A percentile compares a stretch with the other conserved stretches of the same genome.
These are phyloP conservation scores for Glycyrrhiza uralensis DNA, from an alignment of 306 rosid species.

Conservation along the genomic window DNA sequence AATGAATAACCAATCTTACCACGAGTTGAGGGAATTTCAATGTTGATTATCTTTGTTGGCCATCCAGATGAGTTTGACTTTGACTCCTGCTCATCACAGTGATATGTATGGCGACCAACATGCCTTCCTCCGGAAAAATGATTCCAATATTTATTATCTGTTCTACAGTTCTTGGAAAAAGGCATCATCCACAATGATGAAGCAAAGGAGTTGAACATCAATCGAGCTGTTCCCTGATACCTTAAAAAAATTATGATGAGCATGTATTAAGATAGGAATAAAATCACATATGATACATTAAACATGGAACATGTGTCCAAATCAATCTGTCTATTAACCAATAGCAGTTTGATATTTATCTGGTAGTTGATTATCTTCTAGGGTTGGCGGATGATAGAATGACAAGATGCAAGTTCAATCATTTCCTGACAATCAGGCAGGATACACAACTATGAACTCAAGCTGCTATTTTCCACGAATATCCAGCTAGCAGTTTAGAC, in stretches of 20 bases:
- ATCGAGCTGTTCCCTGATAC: slow-evolving; percentile 95
- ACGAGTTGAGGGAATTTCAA: slow-evolving; percentile 75
- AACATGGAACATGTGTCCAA: slow-evolving; percentile 14
- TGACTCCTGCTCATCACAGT: slow-evolving; percentile 71
- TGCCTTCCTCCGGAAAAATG: slow-evolving; percentile 56
- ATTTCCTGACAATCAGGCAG: slow-evolving; percentile 11
- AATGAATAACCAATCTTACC: slow-evolving; percentile 46
- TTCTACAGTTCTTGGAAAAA: slow-evolving; percentile 83
- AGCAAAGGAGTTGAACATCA: slow-evolving; percentile 88
- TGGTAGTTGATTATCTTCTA: not conserved
- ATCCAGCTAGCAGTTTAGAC: not conserved
- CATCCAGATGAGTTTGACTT: slow-evolving; percentile 72
- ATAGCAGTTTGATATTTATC: slow-evolving; percentile 3
- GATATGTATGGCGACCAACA: slow-evolving; percentile 46
- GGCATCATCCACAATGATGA: slow-evolving; percentile 98
- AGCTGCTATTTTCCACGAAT: slow-evolving; percentile 9
- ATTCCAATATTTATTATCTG: slow-evolving; percentile 56
- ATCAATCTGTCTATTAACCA: slow-evolving; percentile 21
- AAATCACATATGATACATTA: slow-evolving; percentile 15
- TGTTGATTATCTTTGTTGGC: slow-evolving; percentile 85
- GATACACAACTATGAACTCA: slow-evolving; percentile 19
- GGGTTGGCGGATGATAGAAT: not conserved
- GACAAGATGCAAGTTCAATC: slow-evolving; percentile 21
- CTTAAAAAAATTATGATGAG: slow-evolving; percentile 39
- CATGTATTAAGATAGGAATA: slow-evolving; percentile 37